Evolutionary conservation across 768 basidiomycete species (phyloP), one percentile per base, ranked within the genome.

Genomic region (Lenzites betulinus): DNA sequence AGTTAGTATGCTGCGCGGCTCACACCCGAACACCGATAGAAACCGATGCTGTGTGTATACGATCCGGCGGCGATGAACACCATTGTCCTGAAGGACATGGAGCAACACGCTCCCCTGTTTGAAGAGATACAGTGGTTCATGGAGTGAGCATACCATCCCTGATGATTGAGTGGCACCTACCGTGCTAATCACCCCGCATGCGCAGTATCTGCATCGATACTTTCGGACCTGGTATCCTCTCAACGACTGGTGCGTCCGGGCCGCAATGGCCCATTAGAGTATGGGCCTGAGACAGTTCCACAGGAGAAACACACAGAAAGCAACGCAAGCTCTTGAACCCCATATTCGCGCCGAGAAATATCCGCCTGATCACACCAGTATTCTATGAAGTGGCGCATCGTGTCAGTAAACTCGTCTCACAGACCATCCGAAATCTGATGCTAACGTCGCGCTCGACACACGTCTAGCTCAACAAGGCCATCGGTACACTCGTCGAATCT

Each of bases 311-410:
- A 15, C 66, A 69, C 36, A 3, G 56, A 15, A 68, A 58, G 43
- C 69, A 70, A 57, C 65, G 67, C n/a, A 70, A 70, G 43, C 20
- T 65, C 11, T 33, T 65, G 1, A 65, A 56, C 46, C 64, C 64
- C 1, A 52, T 59, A 13, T 65, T 65, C 46, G 62, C 64, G 6
- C 58, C 22, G 1, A 56, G 35, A 2, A 58, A 62, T 28, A 54
- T 65, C 43, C 53, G 60, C 7, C 52, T 54, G 8, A 42, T 62
- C 42, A 44, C 54, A 7, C 64, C 64, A 3, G 44, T 65, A 20
- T 59, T 65, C 49, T 52, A 59, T 38, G 50, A 54, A 12, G 58
- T 65, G 11, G 58, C 38, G 4, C 35, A 38, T 22, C 30, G 51
- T 46, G 64, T 59, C 0, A 43, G 56, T 57, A 11, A 7, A 7